Evolutionary conservation across 2,329 filamentous ascomycete species (phyloP), one percentile per base, ranked within the genome.

Genomic region (Trichophyton mentagrophytes): DNA sequence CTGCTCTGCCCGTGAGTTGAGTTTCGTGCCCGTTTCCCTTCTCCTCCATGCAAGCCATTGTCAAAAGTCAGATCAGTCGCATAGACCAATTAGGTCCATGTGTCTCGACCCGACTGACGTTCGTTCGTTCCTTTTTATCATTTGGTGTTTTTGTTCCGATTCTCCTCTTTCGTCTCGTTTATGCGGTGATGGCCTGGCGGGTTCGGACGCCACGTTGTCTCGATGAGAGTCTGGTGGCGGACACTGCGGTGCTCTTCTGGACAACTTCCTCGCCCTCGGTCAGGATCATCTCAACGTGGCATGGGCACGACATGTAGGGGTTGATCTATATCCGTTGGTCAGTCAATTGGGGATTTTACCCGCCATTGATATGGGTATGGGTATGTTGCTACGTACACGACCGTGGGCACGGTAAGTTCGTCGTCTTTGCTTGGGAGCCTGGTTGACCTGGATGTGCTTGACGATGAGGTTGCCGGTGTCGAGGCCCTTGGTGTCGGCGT

Each of bases 381-480:
- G 59, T 61, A 62, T 71, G 22, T 22, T 22, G 27, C 27, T 30
- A 90, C 91, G 74, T 95, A 96, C 92, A 84, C 93, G 90, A 86
- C 93, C 93, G 85, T 99, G 93, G 68, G 95, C 95, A 86, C 93
- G 91, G 89, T 99, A 99, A 77, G 93, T 99, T 79, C 93, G 88
- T 82, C 93, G 86, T 78, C 93, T 87, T 85, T 97, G 92, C 88
- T 97, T 97, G 74, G 93, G 93, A 72, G 93, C 95, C 85, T 99
- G 93, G 89, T 99, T 99, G 85, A 99, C 93, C 84, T 99, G 93
- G 82, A 99, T 99, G 88, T 96, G 95, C 89, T 96, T 96, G 82
- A 99, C 89, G 77, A 97, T 81, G 76, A 99, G 84, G 85, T 95
- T 95, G 81, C 86, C 87, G 76, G 91, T 97, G 81, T 99, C 90